Evolutionary conservation across 371 early-diverging fungal genomes (phyloP), one percentile per base, ranked within the genome.

Genomic region (Globomyces sp.): DNA sequence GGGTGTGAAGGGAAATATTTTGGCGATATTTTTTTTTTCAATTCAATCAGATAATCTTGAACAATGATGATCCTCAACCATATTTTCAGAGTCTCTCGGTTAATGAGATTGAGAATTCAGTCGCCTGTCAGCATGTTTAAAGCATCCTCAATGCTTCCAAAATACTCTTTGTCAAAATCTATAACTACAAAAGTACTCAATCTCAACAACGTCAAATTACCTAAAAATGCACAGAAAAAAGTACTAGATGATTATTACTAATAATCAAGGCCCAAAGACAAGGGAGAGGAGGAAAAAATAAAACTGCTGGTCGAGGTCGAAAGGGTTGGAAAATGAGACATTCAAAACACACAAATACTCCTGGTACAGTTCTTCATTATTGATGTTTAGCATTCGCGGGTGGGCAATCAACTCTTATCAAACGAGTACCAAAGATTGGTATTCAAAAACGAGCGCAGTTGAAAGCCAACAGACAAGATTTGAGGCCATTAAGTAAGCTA

Each of bases 351-450:
- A 68, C 90, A 89, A 64, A 81, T 24, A 24, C 24, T 24, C 24
- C 24, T 24, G 24, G 24, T 24, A 24, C 24, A 24, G 24, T 24
- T 24, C 24, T 24, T 24, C 24, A 87, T 46, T 85, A 87, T 59
- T 94, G 94, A 41, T 78, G 81, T 24, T 90, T 90, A 2, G 92
- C 89, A 44, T 97, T 92, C 74, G 94, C 95, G 78, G 98, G 98
- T 75, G 98, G 98, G 55, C 96, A 96, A 74, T 92, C 92, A 8
- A 92, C 94, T 49, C 66, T 96, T 51, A 81, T 87, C 43, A 86
- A 86, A 65, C 84, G 88, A n/a, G 81, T 92, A 49, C 98, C 98
- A 4, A 94, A 94, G 80, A 86, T 92, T 63, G 96, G 96, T 40
- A 34, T 64, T 71, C 68, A 64, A 52, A 42, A 71, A 84, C 86